Percentiles rank a stretch among this genome's conserved stretches.
Conservation (phyloP, 2,329 filamentous ascomycete species). For the Colletotrichum sublineola region DNA sequence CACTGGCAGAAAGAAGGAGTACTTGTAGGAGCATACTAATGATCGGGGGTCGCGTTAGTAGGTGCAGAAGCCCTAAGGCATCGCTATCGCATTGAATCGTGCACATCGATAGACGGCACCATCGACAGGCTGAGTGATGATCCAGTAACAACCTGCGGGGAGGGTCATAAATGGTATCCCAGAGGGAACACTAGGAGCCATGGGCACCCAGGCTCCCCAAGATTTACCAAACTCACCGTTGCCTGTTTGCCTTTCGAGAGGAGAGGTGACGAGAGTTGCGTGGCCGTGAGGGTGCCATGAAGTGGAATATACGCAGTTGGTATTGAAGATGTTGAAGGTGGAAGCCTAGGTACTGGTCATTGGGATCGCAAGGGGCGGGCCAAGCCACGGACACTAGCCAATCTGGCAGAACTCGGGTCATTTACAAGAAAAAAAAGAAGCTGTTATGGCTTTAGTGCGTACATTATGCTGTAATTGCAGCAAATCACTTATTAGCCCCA, state of each 20-base stretch:
- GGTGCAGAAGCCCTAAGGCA: background rate
- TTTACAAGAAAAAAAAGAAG: background rate
- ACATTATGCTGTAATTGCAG: background rate
- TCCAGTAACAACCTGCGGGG: background rate
- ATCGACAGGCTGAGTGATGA: background rate
- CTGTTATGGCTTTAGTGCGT: background rate
- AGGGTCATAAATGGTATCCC: background rate
- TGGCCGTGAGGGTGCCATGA: background rate
- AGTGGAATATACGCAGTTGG: background rate
- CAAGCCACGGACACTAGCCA: background rate
- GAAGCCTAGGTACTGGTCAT: background rate
- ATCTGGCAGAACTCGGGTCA: background rate
- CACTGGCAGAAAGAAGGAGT: slow-evolving; percentile 95
- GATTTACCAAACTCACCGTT: background rate
- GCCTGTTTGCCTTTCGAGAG: background rate
- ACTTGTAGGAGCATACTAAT: slow-evolving; percentile 71
- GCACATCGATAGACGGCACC: background rate
- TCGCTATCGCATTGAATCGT: too few relatives aligned
- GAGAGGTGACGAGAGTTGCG: background rate
- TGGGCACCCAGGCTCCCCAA: background rate
- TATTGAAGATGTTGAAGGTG: too few relatives aligned
- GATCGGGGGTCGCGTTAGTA: background rate
- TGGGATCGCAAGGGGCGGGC: background rate
- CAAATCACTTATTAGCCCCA: too few relatives aligned
- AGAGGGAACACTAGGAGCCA: background rate